Base-by-base conservation (phyloP, 2,329 filamentous ascomycete species). In the Aspergillus flavus region DNA sequence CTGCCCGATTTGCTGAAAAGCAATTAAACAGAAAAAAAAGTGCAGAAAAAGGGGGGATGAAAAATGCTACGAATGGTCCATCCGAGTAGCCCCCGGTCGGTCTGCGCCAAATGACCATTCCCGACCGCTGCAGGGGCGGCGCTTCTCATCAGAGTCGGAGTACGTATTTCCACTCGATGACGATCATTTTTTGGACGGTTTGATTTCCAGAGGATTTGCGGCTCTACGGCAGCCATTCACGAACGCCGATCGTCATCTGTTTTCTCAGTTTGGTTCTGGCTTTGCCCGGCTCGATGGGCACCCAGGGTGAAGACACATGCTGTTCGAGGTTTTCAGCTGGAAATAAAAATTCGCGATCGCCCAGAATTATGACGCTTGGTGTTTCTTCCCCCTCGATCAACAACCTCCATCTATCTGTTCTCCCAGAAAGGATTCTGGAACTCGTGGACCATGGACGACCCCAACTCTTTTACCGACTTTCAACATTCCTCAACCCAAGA, bases 381-480 rank as follows among this genome's bases (percentile, higher is more conserved):
- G n/a, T 32, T 53, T 16, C 12, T 50, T 26, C 9, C 23, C 19
- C 28, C 34, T 26, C 12, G 23, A 26, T 28, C 46, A 28, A 28
- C 6, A 19, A 16, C 16, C 46, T 10, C 21, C 12, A 11, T 50
- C 12, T 26, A 28, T 23, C 50, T 53, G 30, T n/a, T 34, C 1
- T 53, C 12, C 23, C 14, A 23, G 28, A 53, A 11, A 32, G 30
- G 30, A 53, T 23, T 23, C 50, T 12, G 30, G 19, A 34, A 21
- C 57, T 23, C 30, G 12, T 39, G 39, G 45, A 65, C 61, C 30
- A 65, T 65, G 63, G 63, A 63, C 26, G 30, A 32, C 61, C 32
- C 30, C n/a, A 30, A n/a, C 50, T 32, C 50, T 34, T 53, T 32
- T 21, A 26, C 50, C 50, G 50, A 53, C n/a, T 19, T 21, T 53